phyloP scores from a whole-genome alignment of 495 filamentous ascomycete species.

The Penicillium longicatenatum region DNA sequence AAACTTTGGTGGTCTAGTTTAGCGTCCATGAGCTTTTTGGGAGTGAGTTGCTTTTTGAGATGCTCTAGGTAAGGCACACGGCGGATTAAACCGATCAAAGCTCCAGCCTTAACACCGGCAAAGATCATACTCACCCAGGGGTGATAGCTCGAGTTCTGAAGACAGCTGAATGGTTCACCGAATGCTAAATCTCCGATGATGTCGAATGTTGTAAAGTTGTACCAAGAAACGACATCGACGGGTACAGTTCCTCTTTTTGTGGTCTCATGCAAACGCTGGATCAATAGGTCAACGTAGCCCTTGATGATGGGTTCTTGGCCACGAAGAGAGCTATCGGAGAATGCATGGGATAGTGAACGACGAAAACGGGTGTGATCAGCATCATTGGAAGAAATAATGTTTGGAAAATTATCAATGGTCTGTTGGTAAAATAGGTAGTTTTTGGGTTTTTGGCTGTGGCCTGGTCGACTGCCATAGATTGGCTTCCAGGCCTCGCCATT shows the following conservation, averaged over 20 bases:
- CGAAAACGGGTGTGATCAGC: conserved; percentile 45
- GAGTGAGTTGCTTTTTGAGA: conserved; percentile 21
- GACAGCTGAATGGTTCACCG: conserved; percentile 58
- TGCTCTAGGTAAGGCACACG: conserved; percentile 13
- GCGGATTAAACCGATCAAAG: conserved; percentile 25
- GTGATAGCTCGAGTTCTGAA: conserved; percentile 52
- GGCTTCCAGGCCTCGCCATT: conserved; percentile 54
- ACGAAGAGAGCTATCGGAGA: conserved; percentile 48
- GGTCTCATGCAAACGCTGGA: conserved; percentile 44
- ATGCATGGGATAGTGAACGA: conserved; percentile 53
- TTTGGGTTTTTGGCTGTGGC: conserved; percentile 21
- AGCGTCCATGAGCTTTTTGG: conserved; percentile 22
- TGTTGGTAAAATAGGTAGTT: conserved; percentile 21
- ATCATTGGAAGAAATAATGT: conserved; percentile 33
- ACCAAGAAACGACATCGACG: conserved; percentile 55
- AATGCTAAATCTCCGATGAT: conserved; percentile 63
- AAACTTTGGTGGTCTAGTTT: conserved; percentile 24
- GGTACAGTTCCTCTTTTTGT: conserved; percentile 2
- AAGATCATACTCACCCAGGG: conserved; percentile 58
- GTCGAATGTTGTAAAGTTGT: conserved; percentile 64
- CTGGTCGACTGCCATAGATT: conserved; percentile 51
- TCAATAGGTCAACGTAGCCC: conserved; percentile 48
- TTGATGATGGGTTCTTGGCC: conserved; percentile 47
- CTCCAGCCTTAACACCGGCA: conserved; percentile 25
- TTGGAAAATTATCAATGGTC: conserved; percentile 1